These are phyloP conservation scores for Blastobotrys apis DNA, from an alignment of 1,139 yeast species.

Conservation along the genomic window DNA sequence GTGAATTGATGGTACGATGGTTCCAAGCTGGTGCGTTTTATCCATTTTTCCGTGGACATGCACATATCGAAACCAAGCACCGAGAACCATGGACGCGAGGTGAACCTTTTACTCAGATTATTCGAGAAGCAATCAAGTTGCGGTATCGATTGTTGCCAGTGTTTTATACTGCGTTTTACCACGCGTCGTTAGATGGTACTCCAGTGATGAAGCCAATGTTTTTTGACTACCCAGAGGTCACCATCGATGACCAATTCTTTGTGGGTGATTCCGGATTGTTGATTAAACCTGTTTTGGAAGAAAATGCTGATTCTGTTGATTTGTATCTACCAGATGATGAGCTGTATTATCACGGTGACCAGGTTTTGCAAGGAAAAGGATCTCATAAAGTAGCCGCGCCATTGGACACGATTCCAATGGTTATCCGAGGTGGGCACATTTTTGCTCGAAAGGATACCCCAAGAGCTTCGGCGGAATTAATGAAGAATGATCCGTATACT, in stretches of 20 bases:
- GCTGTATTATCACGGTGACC: constrained; percentile 45
- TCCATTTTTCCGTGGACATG: constrained; percentile 92
- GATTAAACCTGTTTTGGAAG: constrained; percentile 71
- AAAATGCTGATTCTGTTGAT: constrained; percentile 41
- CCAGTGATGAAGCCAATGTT: constrained; percentile 75
- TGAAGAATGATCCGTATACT: constrained; percentile 77
- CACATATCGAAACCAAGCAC: constrained; percentile 84
- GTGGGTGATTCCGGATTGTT: constrained; percentile 66
- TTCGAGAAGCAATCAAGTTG: constrained; percentile 62
- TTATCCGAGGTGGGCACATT: constrained; percentile 70
- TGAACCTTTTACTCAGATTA: constrained; percentile 60
- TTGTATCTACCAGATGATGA: constrained; percentile 62
- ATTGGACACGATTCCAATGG: constrained; percentile 62
- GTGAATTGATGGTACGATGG: constrained; percentile 80
- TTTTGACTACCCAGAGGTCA: constrained; percentile 52
- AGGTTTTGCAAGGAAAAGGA: constrained; percentile 36
- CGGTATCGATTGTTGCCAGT: constrained; percentile 73
- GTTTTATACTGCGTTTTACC: constrained; percentile 68
- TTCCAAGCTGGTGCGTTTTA: constrained; percentile 91
- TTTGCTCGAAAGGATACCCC: constrained; percentile 61
- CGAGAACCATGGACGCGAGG: constrained; percentile 87
- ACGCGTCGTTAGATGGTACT: constrained; percentile 52
- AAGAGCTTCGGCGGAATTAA: constrained; percentile 70
- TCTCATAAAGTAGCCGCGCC: constrained; percentile 42
- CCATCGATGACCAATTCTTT: constrained; percentile 75